Evolutionary conservation across 352 stramenopile species (phyloP).

Genomic region (Phytophthora pseudosyringae): DNA sequence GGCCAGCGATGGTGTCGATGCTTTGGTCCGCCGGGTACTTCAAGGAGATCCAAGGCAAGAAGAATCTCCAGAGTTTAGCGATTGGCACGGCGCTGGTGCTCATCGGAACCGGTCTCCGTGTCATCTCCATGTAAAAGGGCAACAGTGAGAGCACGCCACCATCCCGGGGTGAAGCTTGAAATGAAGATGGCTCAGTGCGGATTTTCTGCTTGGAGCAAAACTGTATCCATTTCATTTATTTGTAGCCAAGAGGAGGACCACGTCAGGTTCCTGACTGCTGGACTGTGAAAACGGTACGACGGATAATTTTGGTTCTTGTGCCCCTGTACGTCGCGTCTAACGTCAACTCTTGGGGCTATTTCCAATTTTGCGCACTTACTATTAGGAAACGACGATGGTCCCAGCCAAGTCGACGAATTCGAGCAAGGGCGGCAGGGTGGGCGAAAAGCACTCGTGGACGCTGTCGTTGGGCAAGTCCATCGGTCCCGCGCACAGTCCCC

Average conservation of each 20-base stretch:
- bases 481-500: constrained; percentile 15
- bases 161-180: neutral
- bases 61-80: constrained; percentile 67
- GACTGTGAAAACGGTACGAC: neutral
- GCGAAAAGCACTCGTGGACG: constrained; percentile 23
- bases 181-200: constrained; percentile 11
- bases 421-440: constrained; percentile 3
- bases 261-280: too few species aligned
- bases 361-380: neutral
- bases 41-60: constrained; percentile 76
- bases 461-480: constrained; percentile 14
- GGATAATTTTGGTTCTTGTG: constrained; percentile 4
- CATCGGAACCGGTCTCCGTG: constrained; percentile 68
- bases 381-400: constrained; percentile 3
- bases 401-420: constrained; percentile 4
- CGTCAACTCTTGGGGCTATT: constrained; percentile 11
- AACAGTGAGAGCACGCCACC: neutral
- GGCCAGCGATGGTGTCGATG: constrained; percentile 85
- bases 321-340: neutral
- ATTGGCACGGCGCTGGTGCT: constrained; percentile 72
- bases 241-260: neutral
- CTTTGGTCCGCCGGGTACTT: constrained; percentile 86
- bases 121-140: constrained; percentile 50
- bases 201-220: neutral
- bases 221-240: neutral